Evolutionary conservation across 257 asterid species (phyloP), one percentile per base, ranked within the genome.

Genomic region (Capsicum pubescens): DNA sequence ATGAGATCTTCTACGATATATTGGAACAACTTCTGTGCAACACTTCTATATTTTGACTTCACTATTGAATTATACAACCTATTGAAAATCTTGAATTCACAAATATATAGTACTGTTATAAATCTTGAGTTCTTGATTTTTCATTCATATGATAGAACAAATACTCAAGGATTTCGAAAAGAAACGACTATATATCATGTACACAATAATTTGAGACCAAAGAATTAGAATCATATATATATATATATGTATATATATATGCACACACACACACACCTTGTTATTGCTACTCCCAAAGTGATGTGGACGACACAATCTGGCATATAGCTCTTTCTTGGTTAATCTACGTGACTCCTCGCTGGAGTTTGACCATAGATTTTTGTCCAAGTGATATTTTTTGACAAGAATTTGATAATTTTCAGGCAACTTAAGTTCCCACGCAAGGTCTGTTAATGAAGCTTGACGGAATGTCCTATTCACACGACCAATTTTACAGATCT

Each of bases 341-440:
- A 82, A 39, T 11, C 6, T 7, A 4, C 71, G 2, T n/a, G 39
- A 56, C 7, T 71, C 79, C 4, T n/a, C 0, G 44, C 68, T 61
- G 19, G 3, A 14, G 36, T 60, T 60, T 60, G 68, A 60, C 1
- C 3, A 21, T n/a, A n/a, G 0, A 60, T n/a, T 60, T 9, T 21
- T 78, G 5, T 9, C 12, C 13, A 77, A 55, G 32, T 88, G 81
- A 55, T 69, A 39, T 3, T 80, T 91, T 60, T 82, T 72, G 59
- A 82, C 57, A 56, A 92, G 91, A 90, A 84, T 61, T 19, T 81
- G 78, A 76, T 90, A 86, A 80, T 91, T 92, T 70, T 81, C 86
- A 58, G 94, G 93, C 87, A 92, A 84, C 72, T 89, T 92, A 1
- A 86, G n/a, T 35, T 85, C 94, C 95, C 95, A 91, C 0, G 89